Evolutionary conservation across 495 filamentous ascomycete species (phyloP).

Genomic region (Penicillium lagena): DNA sequence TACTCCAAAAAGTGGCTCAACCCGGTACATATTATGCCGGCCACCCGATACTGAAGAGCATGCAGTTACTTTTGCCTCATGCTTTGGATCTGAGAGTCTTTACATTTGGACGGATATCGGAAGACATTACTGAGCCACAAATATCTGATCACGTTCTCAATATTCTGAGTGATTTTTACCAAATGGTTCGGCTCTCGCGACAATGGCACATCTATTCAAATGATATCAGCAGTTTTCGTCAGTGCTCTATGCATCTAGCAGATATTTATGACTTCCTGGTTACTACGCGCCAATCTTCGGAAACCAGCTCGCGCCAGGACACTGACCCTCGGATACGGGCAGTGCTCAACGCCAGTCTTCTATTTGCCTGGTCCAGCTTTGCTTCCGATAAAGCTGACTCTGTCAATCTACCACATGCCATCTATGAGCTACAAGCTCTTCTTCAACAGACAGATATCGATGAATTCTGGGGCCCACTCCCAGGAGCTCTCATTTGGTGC

Average conservation of each 20-base stretch:
- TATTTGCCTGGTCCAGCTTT: background rate
- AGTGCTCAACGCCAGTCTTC: background rate
- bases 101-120: background rate
- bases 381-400: background rate
- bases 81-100: background rate
- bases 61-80: too few species aligned
- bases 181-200: background rate
- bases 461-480: slow-evolving; percentile 5
- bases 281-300: background rate
- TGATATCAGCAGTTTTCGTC: background rate
- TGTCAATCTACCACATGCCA: background rate
- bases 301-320: background rate
- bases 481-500: slow-evolving; percentile 18
- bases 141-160: background rate
- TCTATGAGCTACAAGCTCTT: background rate
- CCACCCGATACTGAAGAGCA: background rate
- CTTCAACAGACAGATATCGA: slow-evolving; percentile 8
- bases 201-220: background rate
- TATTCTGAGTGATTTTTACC: background rate
- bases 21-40: background rate
- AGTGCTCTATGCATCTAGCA: background rate
- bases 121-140: background rate
- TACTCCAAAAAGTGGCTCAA: slow-evolving; percentile 2
- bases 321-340: background rate
- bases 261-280: too few species aligned